Evolutionary conservation across 2,329 filamentous ascomycete genomes (phyloP), one percentile per base, ranked within the genome.

Genomic region (Aspergillus vadensis): DNA sequence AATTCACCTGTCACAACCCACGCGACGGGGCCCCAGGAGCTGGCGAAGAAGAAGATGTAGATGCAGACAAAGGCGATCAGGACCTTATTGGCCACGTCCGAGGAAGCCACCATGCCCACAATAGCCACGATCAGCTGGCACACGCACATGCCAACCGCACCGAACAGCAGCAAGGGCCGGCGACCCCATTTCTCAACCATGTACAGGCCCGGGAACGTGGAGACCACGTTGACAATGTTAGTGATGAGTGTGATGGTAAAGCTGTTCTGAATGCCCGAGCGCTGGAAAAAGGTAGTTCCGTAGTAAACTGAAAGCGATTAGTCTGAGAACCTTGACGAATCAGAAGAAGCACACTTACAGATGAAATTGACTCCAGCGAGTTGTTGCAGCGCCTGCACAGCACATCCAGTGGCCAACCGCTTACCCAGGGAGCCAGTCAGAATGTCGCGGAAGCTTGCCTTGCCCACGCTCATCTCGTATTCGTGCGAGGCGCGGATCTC

Each of bases 401-500:
- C 68, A 55, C 76, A 77, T 2, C 77, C 77, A 12, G 77, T 79
- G 7, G 74, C 64, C 10, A 78, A 68, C 14, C 77, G 74, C 66
- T 74, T 79, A 19, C 73, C 70, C 52, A 79, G 65, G 0, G 69
- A 69, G 0, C 71, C 71, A 25, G 68, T 71, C 47, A 79, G 61
- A 53, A 74, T 75, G 41, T 77, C 75, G 7, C 74, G 52, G 57
- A 77, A 79, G 17, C 69, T 69, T 5, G 76, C 71, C 3, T 67
- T 71, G 51, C 77, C 77, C 6, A 78, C 61, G 39, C 69, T 68
- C 68, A 89, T 82, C 82, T 96, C 92, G 74, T 92, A 92, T 77
- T 91, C 90, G 77, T 94, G 86, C 81, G 95, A 96, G 79, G 91
- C 92, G 63, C 94, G 83, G 67, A 96, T 91, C 81, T 96, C 91